Percentiles rank a stretch among this genome's conserved stretches.
Conservation (phyloP, 768 basidiomycete species). For the Phlebiopsis flavidoalba region DNA sequence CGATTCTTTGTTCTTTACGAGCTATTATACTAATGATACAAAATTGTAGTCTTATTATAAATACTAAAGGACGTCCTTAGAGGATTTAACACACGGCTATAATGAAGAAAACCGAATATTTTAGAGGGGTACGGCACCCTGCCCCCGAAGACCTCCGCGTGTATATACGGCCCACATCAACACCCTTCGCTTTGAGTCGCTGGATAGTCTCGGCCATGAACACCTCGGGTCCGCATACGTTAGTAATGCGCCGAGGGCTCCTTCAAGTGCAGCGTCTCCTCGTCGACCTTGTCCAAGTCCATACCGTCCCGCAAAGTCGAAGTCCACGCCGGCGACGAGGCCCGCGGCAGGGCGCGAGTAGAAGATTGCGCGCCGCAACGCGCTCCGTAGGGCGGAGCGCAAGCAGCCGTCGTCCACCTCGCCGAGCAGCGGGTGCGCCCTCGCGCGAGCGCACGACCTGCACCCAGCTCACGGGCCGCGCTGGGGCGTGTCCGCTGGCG, state of each 20-base stretch:
- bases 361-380: constrained; percentile 12
- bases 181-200: constrained; percentile 13
- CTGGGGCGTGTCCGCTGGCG: neutral
- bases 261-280: constrained; percentile 13
- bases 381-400: constrained; percentile 8
- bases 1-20: neutral
- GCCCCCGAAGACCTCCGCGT: constrained; percentile 19
- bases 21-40: neutral
- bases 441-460: constrained; percentile 16
- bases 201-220: constrained; percentile 16
- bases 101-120: neutral
- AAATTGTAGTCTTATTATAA: neutral
- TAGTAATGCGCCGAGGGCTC: constrained; percentile 7
- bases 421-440: constrained; percentile 9
- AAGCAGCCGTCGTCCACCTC: constrained; percentile 1
- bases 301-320: constrained; percentile 13
- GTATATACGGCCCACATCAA: constrained; percentile 13
- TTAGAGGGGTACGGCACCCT: constrained; percentile 11
- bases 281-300: constrained; percentile 13
- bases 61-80: neutral
- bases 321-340: constrained; percentile 13
- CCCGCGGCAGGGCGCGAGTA: constrained; percentile 10
- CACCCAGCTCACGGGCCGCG: constrained; percentile 16
- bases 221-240: constrained; percentile 18
- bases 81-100: no score